A percentile compares a stretch with the other conserved stretches of the same genome.
Conservation (phyloP, 2,329 filamentous ascomycete species). For the Colletotrichum chlorophyti region DNA sequence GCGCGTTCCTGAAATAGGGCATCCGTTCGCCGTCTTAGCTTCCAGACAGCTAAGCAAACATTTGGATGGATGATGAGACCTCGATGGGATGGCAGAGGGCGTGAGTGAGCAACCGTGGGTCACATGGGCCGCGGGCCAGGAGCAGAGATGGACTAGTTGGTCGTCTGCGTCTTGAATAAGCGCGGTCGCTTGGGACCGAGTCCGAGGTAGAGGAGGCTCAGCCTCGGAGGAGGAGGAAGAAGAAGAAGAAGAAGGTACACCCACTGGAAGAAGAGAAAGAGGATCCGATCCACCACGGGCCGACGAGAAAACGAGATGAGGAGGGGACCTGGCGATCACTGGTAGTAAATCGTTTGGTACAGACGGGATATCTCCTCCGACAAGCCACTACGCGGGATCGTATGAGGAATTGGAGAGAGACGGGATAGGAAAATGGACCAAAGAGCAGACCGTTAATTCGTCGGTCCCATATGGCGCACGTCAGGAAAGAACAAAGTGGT, state of each 20-base stretch:
- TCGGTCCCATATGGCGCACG: background rate
- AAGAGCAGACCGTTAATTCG: background rate
- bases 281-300: background rate
- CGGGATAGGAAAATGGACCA: background rate
- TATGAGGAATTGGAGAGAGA: background rate
- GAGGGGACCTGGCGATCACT: background rate
- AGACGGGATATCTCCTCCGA: background rate
- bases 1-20: conserved; percentile 23
- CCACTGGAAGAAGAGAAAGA: background rate
- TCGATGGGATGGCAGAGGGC: conserved; percentile 21
- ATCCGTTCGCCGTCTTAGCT: conserved; percentile 4
- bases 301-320: background rate
- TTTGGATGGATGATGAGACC: background rate
- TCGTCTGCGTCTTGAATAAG: background rate
- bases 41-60: too few relatives aligned
- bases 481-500: too few relatives aligned
- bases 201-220: background rate
- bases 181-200: conserved; percentile 7
- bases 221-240: background rate
- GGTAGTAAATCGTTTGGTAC: background rate
- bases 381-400: background rate
- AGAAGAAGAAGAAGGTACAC: conserved; percentile 1
- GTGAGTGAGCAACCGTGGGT: too few relatives aligned
- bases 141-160: conserved; percentile 4
- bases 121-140: background rate